Evolutionary conservation across 208 protist genomes (phyloP).

Genomic region (Crithidia expoeki): DNA sequence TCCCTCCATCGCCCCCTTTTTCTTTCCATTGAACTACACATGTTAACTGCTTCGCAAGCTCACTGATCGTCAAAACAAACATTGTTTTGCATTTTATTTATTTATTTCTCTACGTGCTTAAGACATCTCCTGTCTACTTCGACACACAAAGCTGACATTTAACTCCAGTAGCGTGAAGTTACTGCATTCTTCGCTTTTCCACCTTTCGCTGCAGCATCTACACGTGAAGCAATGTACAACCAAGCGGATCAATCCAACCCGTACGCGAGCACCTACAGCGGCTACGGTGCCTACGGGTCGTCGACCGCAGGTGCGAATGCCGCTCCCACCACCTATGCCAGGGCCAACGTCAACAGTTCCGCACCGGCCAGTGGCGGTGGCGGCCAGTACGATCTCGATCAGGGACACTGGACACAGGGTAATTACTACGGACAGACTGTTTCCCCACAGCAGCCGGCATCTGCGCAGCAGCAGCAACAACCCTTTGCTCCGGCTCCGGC

Average conservation of each 20-base stretch:
- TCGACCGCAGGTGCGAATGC: background rate
- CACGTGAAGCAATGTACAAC: constrained; percentile 29
- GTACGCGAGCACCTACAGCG: constrained; percentile 32
- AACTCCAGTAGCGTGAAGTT: too few relatives aligned
- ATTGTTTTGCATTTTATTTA: too few relatives aligned
- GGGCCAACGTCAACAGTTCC: background rate
- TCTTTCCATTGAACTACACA: too few relatives aligned
- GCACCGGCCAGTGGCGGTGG: background rate
- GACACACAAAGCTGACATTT: too few relatives aligned
- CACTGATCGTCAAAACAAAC: too few relatives aligned
- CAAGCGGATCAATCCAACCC: constrained; percentile 20
- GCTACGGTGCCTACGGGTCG: constrained; percentile 32
- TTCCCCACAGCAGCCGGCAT: constrained; percentile 3
- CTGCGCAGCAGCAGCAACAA: constrained; percentile 11
- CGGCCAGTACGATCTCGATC: constrained; percentile 17
- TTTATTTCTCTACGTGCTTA: too few relatives aligned
- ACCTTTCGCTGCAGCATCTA: background rate
- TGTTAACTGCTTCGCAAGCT: too few relatives aligned
- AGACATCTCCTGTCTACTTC: too few relatives aligned
- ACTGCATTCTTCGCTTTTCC: background rate
- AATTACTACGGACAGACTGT: constrained; percentile 16
- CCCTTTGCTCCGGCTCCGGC: background rate
- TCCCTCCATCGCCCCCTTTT: too few relatives aligned
- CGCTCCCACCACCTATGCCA: background rate
- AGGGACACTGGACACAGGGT: constrained; percentile 10